Conservation (phyloP, 2,329 filamentous ascomycete genomes). For the Ceratocystis alfenasii region DNA sequence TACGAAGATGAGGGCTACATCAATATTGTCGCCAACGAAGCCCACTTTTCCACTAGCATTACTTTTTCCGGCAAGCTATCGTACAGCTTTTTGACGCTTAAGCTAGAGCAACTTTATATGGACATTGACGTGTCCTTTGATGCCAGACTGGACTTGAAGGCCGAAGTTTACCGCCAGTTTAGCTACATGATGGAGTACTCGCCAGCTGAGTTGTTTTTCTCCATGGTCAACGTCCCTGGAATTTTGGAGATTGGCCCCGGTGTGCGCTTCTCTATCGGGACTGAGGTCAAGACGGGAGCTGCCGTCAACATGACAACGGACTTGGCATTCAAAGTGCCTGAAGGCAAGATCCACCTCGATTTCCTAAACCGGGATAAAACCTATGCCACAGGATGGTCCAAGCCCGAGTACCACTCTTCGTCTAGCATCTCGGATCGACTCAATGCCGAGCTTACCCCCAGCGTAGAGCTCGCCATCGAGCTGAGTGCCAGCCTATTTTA, state of each 20-base stretch:
- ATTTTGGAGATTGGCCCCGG: slow-evolving; percentile 32
- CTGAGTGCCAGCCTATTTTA: slow-evolving; percentile 30
- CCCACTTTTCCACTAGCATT: slow-evolving; percentile 30
- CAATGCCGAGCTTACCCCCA: slow-evolving; percentile 29
- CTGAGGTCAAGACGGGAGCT: slow-evolving; percentile 30
- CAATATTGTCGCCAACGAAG: slow-evolving; percentile 30
- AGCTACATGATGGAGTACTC: slow-evolving; percentile 30
- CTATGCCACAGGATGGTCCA: slow-evolving; percentile 29
- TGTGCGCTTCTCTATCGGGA: slow-evolving; percentile 31
- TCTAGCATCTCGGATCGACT: slow-evolving; percentile 30
- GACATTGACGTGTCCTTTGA: slow-evolving; percentile 33
- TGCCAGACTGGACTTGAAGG: slow-evolving; percentile 30
- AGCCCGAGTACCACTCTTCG: slow-evolving; percentile 29
- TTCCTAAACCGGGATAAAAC: slow-evolving; percentile 28
- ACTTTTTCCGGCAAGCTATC: slow-evolving; percentile 35
- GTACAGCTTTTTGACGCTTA: slow-evolving; percentile 31
- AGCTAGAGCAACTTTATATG: slow-evolving; percentile 32
- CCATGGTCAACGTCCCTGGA: slow-evolving; percentile 32
- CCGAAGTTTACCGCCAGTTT: slow-evolving; percentile 30
- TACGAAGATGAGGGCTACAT: slow-evolving; percentile 28
- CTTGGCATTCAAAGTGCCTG: slow-evolving; percentile 28
- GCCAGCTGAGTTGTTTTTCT: slow-evolving; percentile 31
- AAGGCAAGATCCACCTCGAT: slow-evolving; percentile 33
- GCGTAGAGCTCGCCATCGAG: slow-evolving; percentile 32
- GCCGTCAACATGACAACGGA: slow-evolving; percentile 28